A percentile compares a stretch with the other conserved stretches of the same genome.
These are phyloP conservation scores for Colletotrichum orbiculare DNA, from an alignment of 2,329 filamentous ascomycete genomes.

Conservation along the genomic window DNA sequence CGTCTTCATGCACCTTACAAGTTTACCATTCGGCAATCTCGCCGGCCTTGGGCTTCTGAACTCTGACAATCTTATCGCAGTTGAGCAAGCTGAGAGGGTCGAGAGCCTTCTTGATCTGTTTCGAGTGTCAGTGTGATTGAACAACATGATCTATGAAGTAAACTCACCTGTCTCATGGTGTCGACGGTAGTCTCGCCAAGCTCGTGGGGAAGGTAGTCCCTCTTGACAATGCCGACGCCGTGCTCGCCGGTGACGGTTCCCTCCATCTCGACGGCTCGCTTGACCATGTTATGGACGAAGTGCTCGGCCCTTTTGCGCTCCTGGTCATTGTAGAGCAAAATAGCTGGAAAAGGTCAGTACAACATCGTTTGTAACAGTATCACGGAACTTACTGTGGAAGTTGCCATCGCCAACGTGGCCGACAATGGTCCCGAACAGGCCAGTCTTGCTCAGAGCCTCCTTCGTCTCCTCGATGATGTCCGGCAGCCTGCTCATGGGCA, in stretches of 20 bases:
- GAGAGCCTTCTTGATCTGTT: constrained; percentile 80
- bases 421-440: constrained; percentile 64
- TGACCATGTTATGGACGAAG: constrained; percentile 86
- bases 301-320: constrained; percentile 75
- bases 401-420: constrained; percentile 84
- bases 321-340: constrained; percentile 70
- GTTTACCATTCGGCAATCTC: constrained; percentile 58
- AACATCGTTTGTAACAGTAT: constrained; percentile 23
- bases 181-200: constrained; percentile 80
- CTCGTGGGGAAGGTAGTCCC: constrained; percentile 84
- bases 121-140: neutral
- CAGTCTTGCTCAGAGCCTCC: constrained; percentile 55
- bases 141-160: neutral
- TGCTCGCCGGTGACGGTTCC: constrained; percentile 90
- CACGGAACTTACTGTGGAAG: constrained; percentile 68
- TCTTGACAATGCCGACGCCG: constrained; percentile 85
- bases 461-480: constrained; percentile 81
- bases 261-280: constrained; percentile 85
- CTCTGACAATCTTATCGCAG: constrained; percentile 75
- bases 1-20: neutral
- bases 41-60: constrained; percentile 64
- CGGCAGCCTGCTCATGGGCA: constrained; percentile 79
- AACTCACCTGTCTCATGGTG: constrained; percentile 80
- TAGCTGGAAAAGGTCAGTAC: constrained; percentile 50
- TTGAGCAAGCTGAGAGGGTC: constrained; percentile 79